A percentile compares a stretch with the other conserved stretches of the same genome.
Conservation (phyloP, 495 filamentous ascomycete species). For the Darksidea phi region DNA sequence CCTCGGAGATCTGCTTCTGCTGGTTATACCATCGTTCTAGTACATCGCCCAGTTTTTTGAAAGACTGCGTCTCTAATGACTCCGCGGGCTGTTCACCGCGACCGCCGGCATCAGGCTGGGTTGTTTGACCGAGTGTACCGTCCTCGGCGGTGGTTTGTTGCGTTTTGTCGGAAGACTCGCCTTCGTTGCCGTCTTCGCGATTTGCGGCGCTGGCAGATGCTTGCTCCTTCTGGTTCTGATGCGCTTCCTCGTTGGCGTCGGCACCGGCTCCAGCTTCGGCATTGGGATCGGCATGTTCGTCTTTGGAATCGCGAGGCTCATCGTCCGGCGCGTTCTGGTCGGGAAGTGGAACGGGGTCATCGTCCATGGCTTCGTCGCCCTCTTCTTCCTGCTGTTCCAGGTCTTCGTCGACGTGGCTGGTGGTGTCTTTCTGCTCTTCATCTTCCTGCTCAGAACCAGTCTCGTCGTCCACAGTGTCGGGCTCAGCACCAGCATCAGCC, state of each 20-base stretch:
- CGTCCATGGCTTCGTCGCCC: constrained; percentile 42
- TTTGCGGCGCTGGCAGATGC: constrained; percentile 31
- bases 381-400: constrained; percentile 44
- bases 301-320: constrained; percentile 15
- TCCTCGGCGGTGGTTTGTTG: constrained; percentile 30
- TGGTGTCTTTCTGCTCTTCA: constrained; percentile 45
- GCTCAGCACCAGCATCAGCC: constrained; percentile 22
- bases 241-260: constrained; percentile 33
- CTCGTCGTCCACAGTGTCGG: constrained; percentile 19
- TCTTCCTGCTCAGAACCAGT: constrained; percentile 64
- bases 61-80: constrained; percentile 54
- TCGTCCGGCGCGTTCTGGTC: constrained; percentile 21
- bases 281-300: constrained; percentile 27
- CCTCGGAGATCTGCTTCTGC: constrained; percentile 72
- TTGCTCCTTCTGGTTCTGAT: constrained; percentile 29
- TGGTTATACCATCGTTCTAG: constrained; percentile 90
- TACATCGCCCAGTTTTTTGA: constrained; percentile 89
- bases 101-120: constrained; percentile 22
- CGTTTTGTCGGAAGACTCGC: constrained; percentile 32
- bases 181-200: constrained; percentile 31
- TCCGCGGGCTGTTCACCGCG: constrained; percentile 36
- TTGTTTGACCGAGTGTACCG: constrained; percentile 29
- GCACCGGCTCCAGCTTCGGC: constrained; percentile 30
- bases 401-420: constrained; percentile 46
- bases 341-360: constrained; percentile 37